phyloP scores from a whole-genome alignment of 345 rosid species.

The Ailanthus altissimus region DNA sequence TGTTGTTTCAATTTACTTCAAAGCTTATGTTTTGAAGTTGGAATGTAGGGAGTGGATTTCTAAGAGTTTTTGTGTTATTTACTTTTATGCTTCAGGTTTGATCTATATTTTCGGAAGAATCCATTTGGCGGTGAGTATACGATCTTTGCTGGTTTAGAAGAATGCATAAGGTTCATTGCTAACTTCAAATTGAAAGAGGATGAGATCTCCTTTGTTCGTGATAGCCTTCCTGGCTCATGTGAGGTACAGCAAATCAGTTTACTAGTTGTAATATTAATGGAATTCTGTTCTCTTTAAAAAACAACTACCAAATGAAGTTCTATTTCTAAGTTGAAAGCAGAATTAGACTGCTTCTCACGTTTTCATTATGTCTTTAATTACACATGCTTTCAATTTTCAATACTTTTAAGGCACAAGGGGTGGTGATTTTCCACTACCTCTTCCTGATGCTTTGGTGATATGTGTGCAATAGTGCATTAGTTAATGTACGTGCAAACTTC shows the following conservation, averaged over 20 bases:
- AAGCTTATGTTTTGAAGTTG: background rate
- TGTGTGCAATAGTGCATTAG: background rate
- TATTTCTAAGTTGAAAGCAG: background rate
- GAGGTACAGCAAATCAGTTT: conserved; percentile 53
- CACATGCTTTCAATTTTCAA: background rate
- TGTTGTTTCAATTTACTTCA: background rate
- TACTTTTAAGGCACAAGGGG: background rate
- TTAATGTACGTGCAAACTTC: background rate
- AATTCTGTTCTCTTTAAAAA: background rate
- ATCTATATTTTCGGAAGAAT: conserved; percentile 89
- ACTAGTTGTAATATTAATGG: background rate
- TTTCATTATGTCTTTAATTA: background rate
- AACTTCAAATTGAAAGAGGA: conserved; percentile 74
- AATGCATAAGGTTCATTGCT: conserved; percentile 85
- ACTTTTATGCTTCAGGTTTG: conserved; percentile 60
- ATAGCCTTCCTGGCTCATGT: conserved; percentile 63
- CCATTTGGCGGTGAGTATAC: conserved; percentile 97
- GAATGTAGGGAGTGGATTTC: background rate
- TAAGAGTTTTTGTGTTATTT: background rate
- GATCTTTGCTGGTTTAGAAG: conserved; percentile 93
- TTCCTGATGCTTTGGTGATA: background rate
- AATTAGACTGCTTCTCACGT: background rate
- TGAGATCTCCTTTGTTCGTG: conserved; percentile 70
- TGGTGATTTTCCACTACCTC: background rate
- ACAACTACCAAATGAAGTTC: background rate